Evolutionary conservation across 306 rosid species (phyloP), one percentile per base, ranked within the genome.

Genomic region (Astragalus glycyphyllos): DNA sequence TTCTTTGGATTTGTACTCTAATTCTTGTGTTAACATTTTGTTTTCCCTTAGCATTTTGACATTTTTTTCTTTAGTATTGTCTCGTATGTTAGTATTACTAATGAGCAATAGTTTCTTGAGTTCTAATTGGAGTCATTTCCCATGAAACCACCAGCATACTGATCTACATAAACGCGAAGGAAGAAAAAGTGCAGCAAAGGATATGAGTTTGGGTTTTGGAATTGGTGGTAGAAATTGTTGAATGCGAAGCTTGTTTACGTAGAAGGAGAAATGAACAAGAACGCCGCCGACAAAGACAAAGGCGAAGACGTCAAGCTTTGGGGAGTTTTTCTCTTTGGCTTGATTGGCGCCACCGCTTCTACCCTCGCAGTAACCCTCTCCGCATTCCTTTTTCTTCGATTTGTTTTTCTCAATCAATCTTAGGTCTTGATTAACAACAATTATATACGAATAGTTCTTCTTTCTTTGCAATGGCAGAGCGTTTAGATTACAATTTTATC

Each of bases 281-380:
- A 77, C 13, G 85, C 56, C 31, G 53, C 59, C 31, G 64, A 82
- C 1, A 81, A 80, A 68, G 83, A 75, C 7, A 70, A 89, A 68
- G 79, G 16, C 31, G 74, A 82, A 56, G 90, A 79, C 69, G 14
- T 62, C 59, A 89, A 81, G 83, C 77, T 91, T 40, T 86, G 96
- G 96, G 99, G 96, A 9, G 78, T 87, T 79, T 45, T 95, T 10
- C 81, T 91, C 71, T 89, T 91, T 76, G 96, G 96, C 4, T 32
- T 95, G 15, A 87, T 95, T 67, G 97, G 96, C 64, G 99, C 97
- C 85, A 83, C 97, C 58, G 91, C 80, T 77, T 84, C 96, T 41
- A 95, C 99, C 57, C 77, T 87, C 29, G 96, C 96, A 16, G 96
- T 95, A 77, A 87, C 87, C 69, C 9, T 72, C 14, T 66, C 4